These are phyloP conservation scores for Spergularia bocconei DNA, from an alignment of 148 eudicot species.

Conservation along the genomic window DNA sequence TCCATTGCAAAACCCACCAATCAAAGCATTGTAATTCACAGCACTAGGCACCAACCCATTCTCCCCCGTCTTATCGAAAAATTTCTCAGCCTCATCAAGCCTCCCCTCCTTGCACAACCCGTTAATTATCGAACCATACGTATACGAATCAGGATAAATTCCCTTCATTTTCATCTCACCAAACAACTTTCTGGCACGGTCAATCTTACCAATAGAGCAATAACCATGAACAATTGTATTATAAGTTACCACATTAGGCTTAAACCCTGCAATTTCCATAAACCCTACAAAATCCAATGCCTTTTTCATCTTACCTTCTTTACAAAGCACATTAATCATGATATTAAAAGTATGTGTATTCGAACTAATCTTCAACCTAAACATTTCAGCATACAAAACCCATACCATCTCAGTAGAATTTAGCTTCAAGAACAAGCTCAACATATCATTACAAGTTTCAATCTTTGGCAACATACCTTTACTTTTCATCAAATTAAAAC, in stretches of 20 bases:
- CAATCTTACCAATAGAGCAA: constrained; percentile 51
- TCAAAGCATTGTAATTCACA: constrained; percentile 61
- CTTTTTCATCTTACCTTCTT: constrained; percentile 66
- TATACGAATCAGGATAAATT: constrained; percentile 60
- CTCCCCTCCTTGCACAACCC: constrained; percentile 54
- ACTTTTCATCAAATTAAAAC: constrained; percentile 53
- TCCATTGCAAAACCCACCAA: constrained; percentile 57
- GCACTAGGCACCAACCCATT: constrained; percentile 47
- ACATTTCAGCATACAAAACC: constrained; percentile 78
- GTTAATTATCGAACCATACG: constrained; percentile 51
- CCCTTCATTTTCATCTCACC: constrained; percentile 53
- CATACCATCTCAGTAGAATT: constrained; percentile 43
- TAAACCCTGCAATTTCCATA: constrained; percentile 58
- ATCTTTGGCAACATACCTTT: constrained; percentile 41
- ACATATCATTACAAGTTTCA: constrained; percentile 61
- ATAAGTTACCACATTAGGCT: constrained; percentile 61
- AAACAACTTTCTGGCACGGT: constrained; percentile 46
- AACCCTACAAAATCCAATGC: constrained; percentile 54
- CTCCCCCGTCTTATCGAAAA: constrained; percentile 45
- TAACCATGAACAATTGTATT: constrained; percentile 61
- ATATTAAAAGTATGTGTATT: constrained; percentile 61
- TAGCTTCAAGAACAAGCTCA: constrained; percentile 49
- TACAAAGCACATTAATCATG: constrained; percentile 72
- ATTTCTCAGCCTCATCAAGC: constrained; percentile 45
- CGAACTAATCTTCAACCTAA: constrained; percentile 49